Conservation (phyloP, 1,139 yeast species). For the Suhomyces choctaworum region DNA sequence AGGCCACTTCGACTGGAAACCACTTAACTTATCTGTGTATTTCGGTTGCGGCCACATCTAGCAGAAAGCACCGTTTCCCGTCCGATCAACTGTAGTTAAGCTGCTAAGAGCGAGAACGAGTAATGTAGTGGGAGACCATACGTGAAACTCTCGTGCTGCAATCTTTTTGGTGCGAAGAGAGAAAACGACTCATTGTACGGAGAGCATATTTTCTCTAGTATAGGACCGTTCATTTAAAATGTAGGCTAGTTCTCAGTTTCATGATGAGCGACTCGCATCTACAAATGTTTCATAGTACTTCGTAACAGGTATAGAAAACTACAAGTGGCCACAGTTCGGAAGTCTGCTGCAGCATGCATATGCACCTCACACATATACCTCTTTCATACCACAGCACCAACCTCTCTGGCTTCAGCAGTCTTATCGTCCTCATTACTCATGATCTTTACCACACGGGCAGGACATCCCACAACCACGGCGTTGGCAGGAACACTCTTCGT, state of each 20-base stretch:
- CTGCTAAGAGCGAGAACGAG: conserved; percentile 56
- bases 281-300: no score
- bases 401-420: conserved; percentile 10
- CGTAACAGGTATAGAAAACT: no score
- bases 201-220: no score
- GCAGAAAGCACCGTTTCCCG: conserved; percentile 53
- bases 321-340: no score
- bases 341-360: no score
- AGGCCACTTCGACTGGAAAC: no score
- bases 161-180: conserved; percentile 39
- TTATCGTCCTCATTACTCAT: conserved; percentile 12
- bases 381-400: conserved; percentile 7
- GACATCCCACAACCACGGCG: conserved; percentile 59
- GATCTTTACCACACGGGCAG: conserved; percentile 52
- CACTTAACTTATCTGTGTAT: conserved; percentile 11
- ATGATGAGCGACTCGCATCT: no score
- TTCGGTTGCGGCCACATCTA: conserved; percentile 50
- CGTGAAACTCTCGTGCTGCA: conserved; percentile 56
- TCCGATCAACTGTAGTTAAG: conserved; percentile 51
- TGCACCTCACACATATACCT: no score
- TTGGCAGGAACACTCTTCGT: conserved; percentile 53
- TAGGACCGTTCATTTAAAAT: no score
- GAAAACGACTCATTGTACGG: no score
- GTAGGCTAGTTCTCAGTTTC: no score
- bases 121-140: conserved; percentile 57